Evolutionary conservation across 352 stramenopile species (phyloP).

Genomic region (Globisporangium middletonii): DNA sequence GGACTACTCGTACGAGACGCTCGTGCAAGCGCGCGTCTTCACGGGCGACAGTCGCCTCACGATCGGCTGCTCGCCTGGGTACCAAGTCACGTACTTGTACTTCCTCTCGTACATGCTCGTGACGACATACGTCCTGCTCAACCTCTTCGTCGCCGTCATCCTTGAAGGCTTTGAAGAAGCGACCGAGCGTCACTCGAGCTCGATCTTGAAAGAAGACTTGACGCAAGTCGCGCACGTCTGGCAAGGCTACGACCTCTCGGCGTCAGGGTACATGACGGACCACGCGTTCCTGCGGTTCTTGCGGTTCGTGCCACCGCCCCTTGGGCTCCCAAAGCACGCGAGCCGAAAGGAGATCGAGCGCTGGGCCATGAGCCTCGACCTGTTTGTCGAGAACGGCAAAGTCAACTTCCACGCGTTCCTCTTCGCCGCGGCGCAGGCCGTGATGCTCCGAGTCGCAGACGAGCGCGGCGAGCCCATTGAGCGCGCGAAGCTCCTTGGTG

Average conservation of each 20-base stretch:
- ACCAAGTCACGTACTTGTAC: constrained; percentile 49
- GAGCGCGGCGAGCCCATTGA: constrained; percentile 26
- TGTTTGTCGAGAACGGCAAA: constrained; percentile 23
- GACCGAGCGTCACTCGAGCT: constrained; percentile 29
- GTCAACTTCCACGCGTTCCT: constrained; percentile 36
- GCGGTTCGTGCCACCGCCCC: constrained; percentile 26
- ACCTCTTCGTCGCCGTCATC: constrained; percentile 79
- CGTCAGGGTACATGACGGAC: constrained; percentile 25
- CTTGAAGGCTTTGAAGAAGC: constrained; percentile 71
- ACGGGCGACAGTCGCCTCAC: constrained; percentile 22
- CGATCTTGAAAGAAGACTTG: constrained; percentile 35
- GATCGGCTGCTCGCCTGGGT: constrained; percentile 32
- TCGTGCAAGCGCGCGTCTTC: constrained; percentile 20
- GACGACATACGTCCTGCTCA: constrained; percentile 64
- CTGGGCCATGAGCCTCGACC: constrained; percentile 25
- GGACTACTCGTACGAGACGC: constrained; percentile 27
- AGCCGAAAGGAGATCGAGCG: constrained; percentile 24
- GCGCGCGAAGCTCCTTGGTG: constrained; percentile 10
- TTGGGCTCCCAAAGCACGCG: constrained; percentile 23
- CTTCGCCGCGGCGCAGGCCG: constrained; percentile 20
- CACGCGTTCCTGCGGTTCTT: constrained; percentile 37
- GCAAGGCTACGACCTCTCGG: constrained; percentile 30
- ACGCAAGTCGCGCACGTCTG: constrained; percentile 19
- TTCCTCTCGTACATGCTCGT: constrained; percentile 65
- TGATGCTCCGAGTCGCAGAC: constrained; percentile 24